A percentile compares a stretch with the other conserved stretches of the same genome.
phyloP scores from a whole-genome alignment of 2,329 filamentous ascomycete genomes.

The Talaromyces sp. region DNA sequence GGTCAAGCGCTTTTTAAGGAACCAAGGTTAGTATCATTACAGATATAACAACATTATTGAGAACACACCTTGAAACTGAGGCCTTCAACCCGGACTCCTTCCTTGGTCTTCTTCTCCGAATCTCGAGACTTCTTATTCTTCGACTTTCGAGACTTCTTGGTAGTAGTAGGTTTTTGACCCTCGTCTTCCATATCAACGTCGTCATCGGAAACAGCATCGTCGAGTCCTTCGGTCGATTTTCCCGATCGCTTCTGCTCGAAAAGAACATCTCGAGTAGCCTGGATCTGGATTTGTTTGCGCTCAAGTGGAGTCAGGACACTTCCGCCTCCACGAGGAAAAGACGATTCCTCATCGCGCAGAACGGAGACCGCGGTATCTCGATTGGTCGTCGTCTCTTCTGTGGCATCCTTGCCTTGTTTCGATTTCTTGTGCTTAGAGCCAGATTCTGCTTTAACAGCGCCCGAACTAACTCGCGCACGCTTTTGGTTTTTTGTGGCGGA shows the following conservation, averaged over 20 bases:
- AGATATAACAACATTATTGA: neutral
- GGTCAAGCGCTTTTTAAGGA: conserved; percentile 61
- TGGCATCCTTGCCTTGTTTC: conserved; percentile 26
- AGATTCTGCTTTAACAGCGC: conserved; percentile 20
- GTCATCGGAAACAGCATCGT: conserved; percentile 56
- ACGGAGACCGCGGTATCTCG: conserved; percentile 36
- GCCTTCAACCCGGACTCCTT: conserved; percentile 69
- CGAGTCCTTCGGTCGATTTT: conserved; percentile 40
- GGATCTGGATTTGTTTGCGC: conserved; percentile 90
- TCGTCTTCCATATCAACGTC: conserved; percentile 48
- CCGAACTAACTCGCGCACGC: conserved; percentile 36
- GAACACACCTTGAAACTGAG: conserved; percentile 75
- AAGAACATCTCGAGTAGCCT: conserved; percentile 85
- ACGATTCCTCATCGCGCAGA: conserved; percentile 70
- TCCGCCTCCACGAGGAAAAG: conserved; percentile 88
- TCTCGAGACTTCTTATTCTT: conserved; percentile 50
- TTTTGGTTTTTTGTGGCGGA: conserved; percentile 33
- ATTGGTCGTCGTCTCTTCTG: conserved; percentile 19
- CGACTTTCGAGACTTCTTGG: conserved; percentile 36
- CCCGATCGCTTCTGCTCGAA: conserved; percentile 71
- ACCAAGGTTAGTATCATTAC: conserved; percentile 26
- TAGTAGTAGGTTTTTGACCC: conserved; percentile 33
- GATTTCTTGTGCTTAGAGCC: conserved; percentile 29
- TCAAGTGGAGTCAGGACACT: conserved; percentile 88
- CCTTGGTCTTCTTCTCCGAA: conserved; percentile 45